Percentiles rank a stretch among this genome's conserved stretches.
Conservation (phyloP, 192 early-diverging fungal species). For the Entophlyctis helioformis region DNA sequence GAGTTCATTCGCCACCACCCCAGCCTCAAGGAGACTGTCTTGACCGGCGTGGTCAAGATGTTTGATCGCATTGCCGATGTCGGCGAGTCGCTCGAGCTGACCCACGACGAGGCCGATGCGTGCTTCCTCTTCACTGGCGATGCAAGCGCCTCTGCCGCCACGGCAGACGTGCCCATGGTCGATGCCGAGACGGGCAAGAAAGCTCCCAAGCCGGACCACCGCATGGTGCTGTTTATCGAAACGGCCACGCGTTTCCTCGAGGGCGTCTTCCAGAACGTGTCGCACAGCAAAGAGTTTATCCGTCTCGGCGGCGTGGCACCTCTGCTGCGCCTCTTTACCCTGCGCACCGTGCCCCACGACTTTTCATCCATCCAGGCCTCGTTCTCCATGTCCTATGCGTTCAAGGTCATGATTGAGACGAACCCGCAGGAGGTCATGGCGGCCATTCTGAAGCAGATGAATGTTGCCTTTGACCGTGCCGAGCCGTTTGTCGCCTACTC, state of each 20-base stretch:
- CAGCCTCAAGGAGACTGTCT: slow-evolving; percentile 56
- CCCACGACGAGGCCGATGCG: slow-evolving; percentile 29
- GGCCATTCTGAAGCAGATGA: slow-evolving; percentile 40
- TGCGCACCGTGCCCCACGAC: slow-evolving; percentile 63
- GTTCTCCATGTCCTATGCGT: slow-evolving; percentile 55
- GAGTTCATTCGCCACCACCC: slow-evolving; percentile 97
- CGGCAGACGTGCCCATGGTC: neutral
- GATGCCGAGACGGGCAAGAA: neutral
- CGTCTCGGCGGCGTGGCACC: slow-evolving; percentile 48
- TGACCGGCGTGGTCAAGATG: slow-evolving; percentile 56
- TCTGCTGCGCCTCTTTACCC: slow-evolving; percentile 47
- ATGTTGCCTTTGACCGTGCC: slow-evolving; percentile 25
- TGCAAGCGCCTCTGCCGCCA: too few species aligned
- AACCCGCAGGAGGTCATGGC: slow-evolving; percentile 41
- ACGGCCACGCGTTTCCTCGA: slow-evolving; percentile 52
- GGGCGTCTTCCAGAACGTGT: slow-evolving; percentile 68
- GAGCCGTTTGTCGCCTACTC: slow-evolving; percentile 30
- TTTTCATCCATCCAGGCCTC: slow-evolving; percentile 51
- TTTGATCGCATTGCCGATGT: slow-evolving; percentile 53
- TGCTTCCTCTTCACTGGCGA: neutral
- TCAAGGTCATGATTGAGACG: slow-evolving; percentile 57
- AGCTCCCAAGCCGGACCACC: too few species aligned
- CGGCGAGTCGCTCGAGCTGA: slow-evolving; percentile 37
- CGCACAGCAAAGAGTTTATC: slow-evolving; percentile 65
- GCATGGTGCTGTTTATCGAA: neutral